Base-by-base conservation (phyloP, 805 yeast species). In the Peterozyma toletana region DNA sequence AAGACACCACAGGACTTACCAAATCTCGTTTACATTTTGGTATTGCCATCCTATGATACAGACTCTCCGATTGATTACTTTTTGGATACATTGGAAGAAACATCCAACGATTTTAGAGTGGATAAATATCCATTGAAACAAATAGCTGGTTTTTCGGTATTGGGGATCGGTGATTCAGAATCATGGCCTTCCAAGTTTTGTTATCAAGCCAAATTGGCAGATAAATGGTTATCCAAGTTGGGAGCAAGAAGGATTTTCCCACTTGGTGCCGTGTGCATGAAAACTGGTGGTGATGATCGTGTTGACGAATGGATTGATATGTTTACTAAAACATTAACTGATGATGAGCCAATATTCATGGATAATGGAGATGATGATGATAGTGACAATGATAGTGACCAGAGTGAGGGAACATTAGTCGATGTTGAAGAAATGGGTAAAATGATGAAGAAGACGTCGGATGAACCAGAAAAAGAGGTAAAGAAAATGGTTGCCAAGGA, bases 31-130 rank as follows among this genome's bases (percentile, higher is more conserved):
- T 89, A 87, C 54, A 58, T 90, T 33, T 50, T 89, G 46, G 86
- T 89, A 13, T 67, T 89, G 30, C 97, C 97, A 1, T 87, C 96
- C 0, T 89, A 89, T 57, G 96, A 88, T 51, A 85, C 90, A 0
- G 97, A 89, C 59, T 86, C 95, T 1, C 96, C 97, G 11, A 71
- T 90, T 30, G 97, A 89, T 60, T 90, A 79, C 57, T 87, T 88
- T 60, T 66, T 89, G 45, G 95, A 86, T 53, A 80, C 86, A 37
- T 67, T 89, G 51, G 72, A 77, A 49, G 96, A 89, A 44, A 87
- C 95, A 1, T 77, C 77, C 48, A 82, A 83, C 48, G 97, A 89
- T 60, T 87, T 87, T 66, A 72, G 96, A 51, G 76, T 89, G 31
- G 96, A 88, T 56, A 86, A 86, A 48, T 80, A 77, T 50, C 96